Percentiles rank a stretch among this genome's conserved stretches.
Conservation (phyloP, 345 rosid genomes). For the Sonneratia caseolaris region DNA sequence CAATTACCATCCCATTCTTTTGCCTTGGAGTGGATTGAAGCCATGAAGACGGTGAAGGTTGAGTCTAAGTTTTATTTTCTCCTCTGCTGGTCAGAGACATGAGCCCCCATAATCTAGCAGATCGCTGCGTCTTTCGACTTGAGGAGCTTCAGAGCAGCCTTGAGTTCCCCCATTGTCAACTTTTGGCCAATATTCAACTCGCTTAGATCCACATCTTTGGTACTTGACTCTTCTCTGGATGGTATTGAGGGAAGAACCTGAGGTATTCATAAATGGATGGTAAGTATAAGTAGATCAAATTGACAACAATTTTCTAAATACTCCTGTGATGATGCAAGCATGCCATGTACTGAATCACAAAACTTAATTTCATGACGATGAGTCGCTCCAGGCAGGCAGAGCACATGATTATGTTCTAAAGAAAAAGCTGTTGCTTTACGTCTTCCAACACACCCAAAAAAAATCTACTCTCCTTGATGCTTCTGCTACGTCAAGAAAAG, state of each 20-base stretch:
- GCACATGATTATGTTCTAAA: too few species aligned
- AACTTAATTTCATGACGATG: not conserved
- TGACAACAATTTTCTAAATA: not conserved
- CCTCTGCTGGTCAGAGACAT: constrained; percentile 55
- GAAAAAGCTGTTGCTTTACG: too few species aligned
- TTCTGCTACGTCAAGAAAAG: too few species aligned
- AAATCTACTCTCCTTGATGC: too few species aligned
- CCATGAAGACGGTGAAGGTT: not conserved
- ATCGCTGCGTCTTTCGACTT: constrained; percentile 54
- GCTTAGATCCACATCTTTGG: constrained; percentile 88
- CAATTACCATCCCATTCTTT: not conserved
- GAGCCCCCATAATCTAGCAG: constrained; percentile 60
- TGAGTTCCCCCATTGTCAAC: constrained; percentile 72
- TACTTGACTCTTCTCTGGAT: constrained; percentile 78
- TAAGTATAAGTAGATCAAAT: not conserved
- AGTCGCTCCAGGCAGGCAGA: not conserved
- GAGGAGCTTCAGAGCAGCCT: constrained; percentile 65
- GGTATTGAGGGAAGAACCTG: constrained; percentile 78
- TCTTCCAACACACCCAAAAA: too few species aligned
- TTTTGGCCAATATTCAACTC: constrained; percentile 76
- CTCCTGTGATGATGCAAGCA: not conserved
- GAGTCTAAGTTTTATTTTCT: constrained; percentile 21
- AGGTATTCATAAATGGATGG: constrained; percentile 3
- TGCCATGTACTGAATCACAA: too few species aligned
- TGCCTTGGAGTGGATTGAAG: not conserved